phyloP scores from a whole-genome alignment of 306 rosid species.

The Sicyos edulis region DNA sequence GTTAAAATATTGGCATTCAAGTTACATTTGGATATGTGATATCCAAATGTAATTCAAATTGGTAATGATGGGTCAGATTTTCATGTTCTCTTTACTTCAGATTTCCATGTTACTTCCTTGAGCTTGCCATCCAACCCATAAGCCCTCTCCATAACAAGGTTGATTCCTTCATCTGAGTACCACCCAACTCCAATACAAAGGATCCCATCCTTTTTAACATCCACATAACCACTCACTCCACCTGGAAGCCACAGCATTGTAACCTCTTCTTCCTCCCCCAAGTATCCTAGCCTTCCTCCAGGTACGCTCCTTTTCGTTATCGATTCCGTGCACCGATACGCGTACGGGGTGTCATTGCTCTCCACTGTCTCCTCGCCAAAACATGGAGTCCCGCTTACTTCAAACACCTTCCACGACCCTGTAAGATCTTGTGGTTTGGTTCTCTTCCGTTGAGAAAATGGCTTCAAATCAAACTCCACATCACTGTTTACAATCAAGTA shows the following conservation, averaged over 20 bases:
- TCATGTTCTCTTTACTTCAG: conserved; percentile 78
- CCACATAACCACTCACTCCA: conserved; percentile 73
- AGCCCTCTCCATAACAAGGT: conserved; percentile 94
- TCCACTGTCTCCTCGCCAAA: conserved; percentile 42
- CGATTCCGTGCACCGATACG: conserved; percentile 71
- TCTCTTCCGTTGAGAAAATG: conserved; percentile 71
- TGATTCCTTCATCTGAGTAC: conserved; percentile 92
- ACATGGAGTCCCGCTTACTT: conserved; percentile 73
- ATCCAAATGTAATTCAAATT: no score
- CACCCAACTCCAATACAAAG: conserved; percentile 93
- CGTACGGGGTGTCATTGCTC: conserved; percentile 29
- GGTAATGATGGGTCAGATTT: conserved; percentile 28
- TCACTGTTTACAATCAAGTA: conserved; percentile 36
- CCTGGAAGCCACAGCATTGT: conserved; percentile 91
- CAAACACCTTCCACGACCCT: conserved; percentile 92
- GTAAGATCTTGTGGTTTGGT: conserved; percentile 56
- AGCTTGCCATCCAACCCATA: conserved; percentile 88
- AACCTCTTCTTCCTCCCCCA: conserved; percentile 83
- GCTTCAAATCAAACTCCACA: conserved; percentile 47
- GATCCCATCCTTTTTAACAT: conserved; percentile 61
- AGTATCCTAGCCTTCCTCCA: conserved; percentile 33
- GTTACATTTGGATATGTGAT: no score
- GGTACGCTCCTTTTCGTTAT: conserved; percentile 67
- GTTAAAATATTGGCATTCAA: no score
- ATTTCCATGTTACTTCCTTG: conserved; percentile 65